phyloP scores from a whole-genome alignment of 805 yeast species.

The Candida alai region DNA sequence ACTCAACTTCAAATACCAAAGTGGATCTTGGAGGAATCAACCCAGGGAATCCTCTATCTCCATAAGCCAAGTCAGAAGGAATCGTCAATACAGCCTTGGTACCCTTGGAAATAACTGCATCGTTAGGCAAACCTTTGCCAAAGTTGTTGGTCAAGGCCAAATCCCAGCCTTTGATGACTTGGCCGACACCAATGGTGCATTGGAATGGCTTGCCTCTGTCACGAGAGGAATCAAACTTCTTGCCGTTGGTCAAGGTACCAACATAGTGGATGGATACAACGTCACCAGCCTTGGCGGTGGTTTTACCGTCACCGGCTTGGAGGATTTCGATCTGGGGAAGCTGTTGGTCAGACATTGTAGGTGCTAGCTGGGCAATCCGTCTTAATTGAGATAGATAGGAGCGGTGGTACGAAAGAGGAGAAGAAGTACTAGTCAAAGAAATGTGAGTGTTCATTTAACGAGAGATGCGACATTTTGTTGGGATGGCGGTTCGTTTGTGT shows the following conservation, averaged over 20 bases:
- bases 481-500: too few relatives aligned
- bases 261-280: slow-evolving; percentile 90
- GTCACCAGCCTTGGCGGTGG: slow-evolving; percentile 86
- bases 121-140: slow-evolving; percentile 67
- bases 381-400: neutral
- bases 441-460: too few relatives aligned
- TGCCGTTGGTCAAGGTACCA: slow-evolving; percentile 93
- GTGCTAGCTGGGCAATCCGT: neutral
- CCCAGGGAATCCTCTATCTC: slow-evolving; percentile 94
- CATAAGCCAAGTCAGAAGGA: slow-evolving; percentile 92
- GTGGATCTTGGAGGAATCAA: slow-evolving; percentile 96
- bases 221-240: slow-evolving; percentile 91
- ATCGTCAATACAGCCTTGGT: slow-evolving; percentile 90
- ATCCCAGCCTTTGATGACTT: slow-evolving; percentile 68
- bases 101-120: slow-evolving; percentile 91
- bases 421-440: neutral
- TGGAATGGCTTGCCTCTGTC: slow-evolving; percentile 96
- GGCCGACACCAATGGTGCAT: slow-evolving; percentile 91
- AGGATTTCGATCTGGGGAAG: slow-evolving; percentile 40
- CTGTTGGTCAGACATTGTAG: slow-evolving; percentile 36
- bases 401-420: slow-evolving; percentile 1
- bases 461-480: too few relatives aligned
- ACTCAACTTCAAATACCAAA: slow-evolving; percentile 79
- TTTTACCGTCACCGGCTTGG: slow-evolving; percentile 75
- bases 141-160: slow-evolving; percentile 9